These are phyloP conservation scores for Neurospora cerealis DNA, from an alignment of 495 filamentous ascomycete genomes.

Conservation along the genomic window DNA sequence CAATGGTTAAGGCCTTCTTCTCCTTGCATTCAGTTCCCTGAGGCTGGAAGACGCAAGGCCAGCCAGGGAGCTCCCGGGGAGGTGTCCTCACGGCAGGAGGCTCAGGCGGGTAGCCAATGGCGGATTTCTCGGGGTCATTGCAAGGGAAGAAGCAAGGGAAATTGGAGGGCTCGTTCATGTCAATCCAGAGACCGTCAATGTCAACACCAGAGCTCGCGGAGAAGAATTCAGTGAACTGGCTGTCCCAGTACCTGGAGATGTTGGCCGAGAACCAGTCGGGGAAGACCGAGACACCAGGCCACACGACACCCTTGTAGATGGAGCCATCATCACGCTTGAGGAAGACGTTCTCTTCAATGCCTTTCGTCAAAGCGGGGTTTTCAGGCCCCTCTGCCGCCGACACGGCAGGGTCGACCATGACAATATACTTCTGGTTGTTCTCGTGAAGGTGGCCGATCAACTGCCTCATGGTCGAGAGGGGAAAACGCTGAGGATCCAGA, in stretches of 20 bases:
- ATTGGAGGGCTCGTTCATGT: conserved; percentile 64
- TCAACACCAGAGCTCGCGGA: conserved; percentile 53
- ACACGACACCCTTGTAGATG: conserved; percentile 69
- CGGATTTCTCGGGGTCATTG: conserved; percentile 43
- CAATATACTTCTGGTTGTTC: conserved; percentile 67
- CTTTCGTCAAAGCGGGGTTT: conserved; percentile 57
- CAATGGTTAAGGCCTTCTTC: not conserved
- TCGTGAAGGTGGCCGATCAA: conserved; percentile 62
- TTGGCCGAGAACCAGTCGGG: conserved; percentile 77
- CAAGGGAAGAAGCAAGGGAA: conserved; percentile 71
- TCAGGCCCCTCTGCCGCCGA: conserved; percentile 58
- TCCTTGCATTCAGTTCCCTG: conserved; percentile 23
- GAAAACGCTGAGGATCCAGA: conserved; percentile 63
- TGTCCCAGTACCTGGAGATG: conserved; percentile 62
- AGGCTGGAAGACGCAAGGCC: conserved; percentile 62
- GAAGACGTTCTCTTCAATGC: conserved; percentile 52
- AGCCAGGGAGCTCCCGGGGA: conserved; percentile 56
- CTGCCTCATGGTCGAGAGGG: conserved; percentile 54
- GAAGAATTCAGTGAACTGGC: conserved; percentile 65
- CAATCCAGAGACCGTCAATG: conserved; percentile 83
- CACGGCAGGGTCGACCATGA: conserved; percentile 85
- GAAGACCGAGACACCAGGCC: conserved; percentile 73
- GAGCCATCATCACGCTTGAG: conserved; percentile 54
- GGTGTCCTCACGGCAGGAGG: conserved; percentile 53
- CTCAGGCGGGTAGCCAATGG: conserved; percentile 52